phyloP scores from a whole-genome alignment of 164 flowering plant species.

The Chimonanthus praecox region DNA sequence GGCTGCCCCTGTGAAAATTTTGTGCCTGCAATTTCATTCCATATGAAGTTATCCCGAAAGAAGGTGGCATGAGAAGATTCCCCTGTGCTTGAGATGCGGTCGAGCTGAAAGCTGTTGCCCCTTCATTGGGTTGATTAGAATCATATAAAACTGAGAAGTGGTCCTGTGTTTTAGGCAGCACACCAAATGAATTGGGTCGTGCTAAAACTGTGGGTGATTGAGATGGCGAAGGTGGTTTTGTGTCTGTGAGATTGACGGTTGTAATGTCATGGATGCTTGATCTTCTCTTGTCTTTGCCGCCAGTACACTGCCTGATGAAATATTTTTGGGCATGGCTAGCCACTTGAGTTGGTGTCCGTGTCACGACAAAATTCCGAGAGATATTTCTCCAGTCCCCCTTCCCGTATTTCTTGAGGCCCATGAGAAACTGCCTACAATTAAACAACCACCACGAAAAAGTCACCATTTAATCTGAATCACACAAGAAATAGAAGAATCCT shows the following conservation, averaged over 20 bases:
- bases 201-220: conserved; percentile 26
- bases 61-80: conserved; percentile 27
- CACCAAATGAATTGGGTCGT: conserved; percentile 19
- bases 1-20: conserved; percentile 30
- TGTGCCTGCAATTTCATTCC: conserved; percentile 43
- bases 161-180: conserved; percentile 21
- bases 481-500: neutral
- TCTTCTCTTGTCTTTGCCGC: conserved; percentile 70
- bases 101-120: conserved; percentile 34
- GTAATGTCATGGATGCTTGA: conserved; percentile 85
- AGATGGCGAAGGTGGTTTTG: conserved; percentile 32
- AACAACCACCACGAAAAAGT: neutral
- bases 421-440: conserved; percentile 54
- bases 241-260: conserved; percentile 45
- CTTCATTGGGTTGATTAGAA: conserved; percentile 41
- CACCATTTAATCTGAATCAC: neutral
- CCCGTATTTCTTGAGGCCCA: conserved; percentile 73
- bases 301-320: conserved; percentile 57
- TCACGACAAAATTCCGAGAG: conserved; percentile 59
- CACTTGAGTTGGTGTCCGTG: conserved; percentile 76
- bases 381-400: conserved; percentile 90
- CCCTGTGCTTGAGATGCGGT: conserved; percentile 19
- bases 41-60: conserved; percentile 37
- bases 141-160: conserved; percentile 27
- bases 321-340: conserved; percentile 89